Percentiles rank a stretch among this genome's conserved stretches.
Conservation (phyloP, 371 early-diverging fungal species). For the Zopfochytrium polystomum region DNA sequence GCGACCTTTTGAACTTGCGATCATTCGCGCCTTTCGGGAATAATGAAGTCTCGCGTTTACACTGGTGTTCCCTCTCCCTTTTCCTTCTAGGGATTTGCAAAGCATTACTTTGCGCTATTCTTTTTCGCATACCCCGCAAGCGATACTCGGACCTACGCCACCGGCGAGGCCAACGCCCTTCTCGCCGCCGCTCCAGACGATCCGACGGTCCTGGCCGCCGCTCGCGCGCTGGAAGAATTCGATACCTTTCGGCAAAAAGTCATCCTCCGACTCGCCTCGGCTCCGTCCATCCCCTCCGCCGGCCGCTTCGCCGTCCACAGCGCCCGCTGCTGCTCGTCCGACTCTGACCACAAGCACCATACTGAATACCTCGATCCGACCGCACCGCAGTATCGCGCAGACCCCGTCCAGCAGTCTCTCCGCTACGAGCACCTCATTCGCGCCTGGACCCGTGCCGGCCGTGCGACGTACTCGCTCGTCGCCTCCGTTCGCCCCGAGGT, state of each 20-base stretch:
- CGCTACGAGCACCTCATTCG: not conserved
- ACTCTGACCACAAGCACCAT: not conserved
- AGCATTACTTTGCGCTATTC: slow-evolving; percentile 32
- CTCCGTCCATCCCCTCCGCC: not conserved
- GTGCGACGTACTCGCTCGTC: not conserved
- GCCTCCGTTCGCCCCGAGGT: not conserved
- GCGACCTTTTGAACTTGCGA: no score
- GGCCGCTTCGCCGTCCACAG: slow-evolving; percentile 15
- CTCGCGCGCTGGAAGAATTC: slow-evolving; percentile 5
- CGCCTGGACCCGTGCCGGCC: not conserved
- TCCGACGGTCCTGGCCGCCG: no score
- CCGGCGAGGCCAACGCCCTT: not conserved
- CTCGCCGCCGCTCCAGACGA: no score
- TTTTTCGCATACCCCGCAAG: slow-evolving; percentile 15
- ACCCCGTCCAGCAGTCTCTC: no score
- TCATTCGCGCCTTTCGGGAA: no score
- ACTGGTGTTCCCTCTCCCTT: no score
- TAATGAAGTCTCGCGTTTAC: no score
- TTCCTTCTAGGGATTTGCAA: slow-evolving; percentile 22
- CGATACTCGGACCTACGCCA: no score
- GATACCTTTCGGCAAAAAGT: slow-evolving; percentile 6
- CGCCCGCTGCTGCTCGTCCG: not conserved
- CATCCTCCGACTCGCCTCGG: not conserved
- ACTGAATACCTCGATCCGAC: not conserved
- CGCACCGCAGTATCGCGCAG: no score